Percentiles rank a stretch among this genome's conserved stretches.
Evolutionary conservation across 768 basidiomycete species (phyloP).

Genomic region (Leccinum uliginosum): DNA sequence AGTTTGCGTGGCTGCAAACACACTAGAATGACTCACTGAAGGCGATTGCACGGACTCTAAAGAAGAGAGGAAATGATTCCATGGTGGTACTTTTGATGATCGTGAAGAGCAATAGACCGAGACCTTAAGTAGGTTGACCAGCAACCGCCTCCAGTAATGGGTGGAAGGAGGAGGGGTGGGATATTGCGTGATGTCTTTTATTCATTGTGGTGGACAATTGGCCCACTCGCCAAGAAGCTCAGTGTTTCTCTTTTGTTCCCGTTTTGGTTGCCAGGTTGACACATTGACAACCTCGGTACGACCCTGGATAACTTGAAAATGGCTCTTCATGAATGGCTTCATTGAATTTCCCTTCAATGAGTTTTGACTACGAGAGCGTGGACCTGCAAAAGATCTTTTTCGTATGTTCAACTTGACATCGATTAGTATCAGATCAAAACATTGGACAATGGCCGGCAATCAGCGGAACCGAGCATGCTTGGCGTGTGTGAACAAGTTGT

Average conservation of each 20-base stretch:
- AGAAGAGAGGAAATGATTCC: slow-evolving; percentile 30
- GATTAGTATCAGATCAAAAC: not conserved
- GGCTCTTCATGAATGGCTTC: not conserved
- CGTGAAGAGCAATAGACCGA: slow-evolving; percentile 5
- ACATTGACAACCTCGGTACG: not conserved
- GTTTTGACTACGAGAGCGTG: not conserved
- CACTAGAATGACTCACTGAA: slow-evolving; percentile 23
- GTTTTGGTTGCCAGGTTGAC: not conserved
- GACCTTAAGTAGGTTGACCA: slow-evolving; percentile 12
- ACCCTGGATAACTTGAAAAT: slow-evolving; percentile 14
- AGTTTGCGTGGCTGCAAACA: not conserved
- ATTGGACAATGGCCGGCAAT: not conserved
- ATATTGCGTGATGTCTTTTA: slow-evolving; percentile 6
- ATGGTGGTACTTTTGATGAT: slow-evolving; percentile 9
- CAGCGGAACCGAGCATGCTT: too few species aligned
- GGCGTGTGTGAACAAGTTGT: not conserved
- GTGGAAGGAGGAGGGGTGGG: not conserved
- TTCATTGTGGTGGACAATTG: slow-evolving; percentile 15
- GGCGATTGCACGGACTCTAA: slow-evolving; percentile 25
- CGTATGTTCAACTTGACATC: not conserved
- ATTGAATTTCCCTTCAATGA: too few species aligned
- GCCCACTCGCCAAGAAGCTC: not conserved
- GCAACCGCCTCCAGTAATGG: slow-evolving; percentile 19
- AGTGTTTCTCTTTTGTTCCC: slow-evolving; percentile 17
- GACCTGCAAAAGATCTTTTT: not conserved